Conservation (phyloP, 306 rosid species). For the Gynostemma pentaphyllum region DNA sequence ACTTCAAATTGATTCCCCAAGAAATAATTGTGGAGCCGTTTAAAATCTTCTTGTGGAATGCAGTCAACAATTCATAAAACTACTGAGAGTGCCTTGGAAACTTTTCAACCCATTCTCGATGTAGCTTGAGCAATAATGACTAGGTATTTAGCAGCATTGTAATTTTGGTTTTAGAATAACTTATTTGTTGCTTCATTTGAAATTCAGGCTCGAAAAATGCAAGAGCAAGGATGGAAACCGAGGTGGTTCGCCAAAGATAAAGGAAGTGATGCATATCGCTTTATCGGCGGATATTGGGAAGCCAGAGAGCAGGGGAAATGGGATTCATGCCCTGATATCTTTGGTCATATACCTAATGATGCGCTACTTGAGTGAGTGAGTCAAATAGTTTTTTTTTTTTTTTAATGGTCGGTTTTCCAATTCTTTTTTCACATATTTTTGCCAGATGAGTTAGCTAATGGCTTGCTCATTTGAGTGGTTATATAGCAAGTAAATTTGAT, state of each 20-base stretch:
- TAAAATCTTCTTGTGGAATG: too few relatives aligned
- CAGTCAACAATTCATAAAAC: too few relatives aligned
- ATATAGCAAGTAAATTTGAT: not conserved
- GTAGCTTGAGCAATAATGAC: too few relatives aligned
- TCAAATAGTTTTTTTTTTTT: not conserved
- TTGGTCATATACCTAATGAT: constrained; percentile 69
- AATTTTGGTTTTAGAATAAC: not conserved
- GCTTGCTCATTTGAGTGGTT: constrained; percentile 9
- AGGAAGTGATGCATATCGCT: constrained; percentile 65
- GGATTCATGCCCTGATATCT: constrained; percentile 92
- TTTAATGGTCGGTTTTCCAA: constrained; percentile 14
- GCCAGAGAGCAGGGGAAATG: constrained; percentile 57
- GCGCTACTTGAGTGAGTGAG: constrained; percentile 40
- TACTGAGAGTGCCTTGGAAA: too few relatives aligned
- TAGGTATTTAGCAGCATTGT: too few relatives aligned
- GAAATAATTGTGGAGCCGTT: too few relatives aligned
- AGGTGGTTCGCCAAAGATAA: constrained; percentile 80
- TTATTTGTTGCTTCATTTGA: constrained; percentile 12
- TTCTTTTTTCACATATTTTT: constrained; percentile 32
- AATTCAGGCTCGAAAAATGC: constrained; percentile 88
- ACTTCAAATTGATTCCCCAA: too few relatives aligned
- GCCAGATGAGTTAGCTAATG: constrained; percentile 14
- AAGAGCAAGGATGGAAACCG: constrained; percentile 96
- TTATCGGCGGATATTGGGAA: constrained; percentile 89
- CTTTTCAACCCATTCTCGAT: too few relatives aligned